phyloP scores from a whole-genome alignment of 2,329 filamentous ascomycete species.

The Coleophoma eucalyptorum region DNA sequence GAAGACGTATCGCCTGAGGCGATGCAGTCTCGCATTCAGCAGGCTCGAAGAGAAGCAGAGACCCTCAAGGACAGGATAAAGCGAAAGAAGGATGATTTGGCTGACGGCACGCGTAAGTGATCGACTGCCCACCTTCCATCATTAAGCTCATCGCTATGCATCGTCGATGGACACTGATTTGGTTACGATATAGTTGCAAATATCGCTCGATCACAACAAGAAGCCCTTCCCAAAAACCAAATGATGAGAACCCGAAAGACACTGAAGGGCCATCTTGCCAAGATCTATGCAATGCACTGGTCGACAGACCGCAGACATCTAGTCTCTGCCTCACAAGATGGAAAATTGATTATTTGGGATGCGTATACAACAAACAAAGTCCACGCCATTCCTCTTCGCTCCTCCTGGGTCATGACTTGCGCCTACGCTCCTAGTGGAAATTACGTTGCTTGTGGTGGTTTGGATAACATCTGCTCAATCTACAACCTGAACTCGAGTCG shows the following conservation, averaged over 20 bases:
- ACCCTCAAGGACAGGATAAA: slow-evolving; percentile 98
- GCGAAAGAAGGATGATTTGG: slow-evolving; percentile 99
- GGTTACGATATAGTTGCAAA: slow-evolving; percentile 67
- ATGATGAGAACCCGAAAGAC: slow-evolving; percentile 97
- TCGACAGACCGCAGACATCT: slow-evolving; percentile 96
- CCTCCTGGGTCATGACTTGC: slow-evolving; percentile 99
- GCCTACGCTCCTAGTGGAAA: slow-evolving; percentile 98
- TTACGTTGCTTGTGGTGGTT: slow-evolving; percentile 95
- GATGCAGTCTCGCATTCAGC: slow-evolving; percentile 91
- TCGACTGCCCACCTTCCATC: not conserved
- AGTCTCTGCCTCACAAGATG: slow-evolving; percentile 96
- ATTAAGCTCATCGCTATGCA: not conserved
- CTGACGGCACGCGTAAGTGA: slow-evolving; percentile 90
- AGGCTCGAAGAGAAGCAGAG: slow-evolving; percentile 95
- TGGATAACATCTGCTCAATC: slow-evolving; percentile 99
- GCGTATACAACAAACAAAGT: slow-evolving; percentile 99
- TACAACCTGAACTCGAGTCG: slow-evolving; percentile 95
- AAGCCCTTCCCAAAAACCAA: slow-evolving; percentile 82
- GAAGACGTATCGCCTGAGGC: slow-evolving; percentile 66
- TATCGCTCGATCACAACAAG: slow-evolving; percentile 88
- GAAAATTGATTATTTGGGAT: slow-evolving; percentile 99
- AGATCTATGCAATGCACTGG: slow-evolving; percentile 99
- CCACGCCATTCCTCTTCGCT: slow-evolving; percentile 93
- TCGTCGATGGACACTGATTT: slow-evolving; percentile 1
- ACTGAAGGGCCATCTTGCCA: slow-evolving; percentile 94